phyloP scores from a whole-genome alignment of 2,329 filamentous ascomycete species.

The Paracamarosporium sp. region DNA sequence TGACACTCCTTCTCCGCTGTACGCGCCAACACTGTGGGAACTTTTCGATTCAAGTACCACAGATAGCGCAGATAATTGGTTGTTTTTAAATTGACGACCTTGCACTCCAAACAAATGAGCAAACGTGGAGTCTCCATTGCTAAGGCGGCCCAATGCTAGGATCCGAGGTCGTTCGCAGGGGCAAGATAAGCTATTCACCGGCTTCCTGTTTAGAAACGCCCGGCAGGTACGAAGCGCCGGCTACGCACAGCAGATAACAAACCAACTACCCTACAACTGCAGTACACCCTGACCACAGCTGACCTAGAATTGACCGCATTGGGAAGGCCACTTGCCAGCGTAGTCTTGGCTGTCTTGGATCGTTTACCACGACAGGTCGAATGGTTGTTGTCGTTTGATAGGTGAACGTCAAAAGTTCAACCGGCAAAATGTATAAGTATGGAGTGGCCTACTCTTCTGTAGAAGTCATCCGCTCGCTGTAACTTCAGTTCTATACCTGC shows the following conservation, averaged over 20 bases:
- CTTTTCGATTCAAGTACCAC: neutral
- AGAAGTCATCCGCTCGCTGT: conserved; percentile 26
- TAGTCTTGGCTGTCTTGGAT: conserved; percentile 22
- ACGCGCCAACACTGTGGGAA: neutral
- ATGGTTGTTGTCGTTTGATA: conserved; percentile 16
- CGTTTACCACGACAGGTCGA: conserved; percentile 11
- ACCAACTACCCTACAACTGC: neutral
- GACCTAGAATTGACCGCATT: conserved; percentile 7
- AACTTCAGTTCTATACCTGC: conserved; percentile 16
- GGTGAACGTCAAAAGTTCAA: neutral
- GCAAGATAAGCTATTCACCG: neutral
- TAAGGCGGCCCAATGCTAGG: neutral
- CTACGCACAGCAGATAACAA: conserved; percentile 4
- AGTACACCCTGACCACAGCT: conserved; percentile 1
- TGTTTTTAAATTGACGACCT: neutral
- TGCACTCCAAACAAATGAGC: neutral
- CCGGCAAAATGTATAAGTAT: conserved; percentile 24
- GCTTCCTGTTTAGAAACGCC: conserved; percentile 9
- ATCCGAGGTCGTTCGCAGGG: conserved; percentile 5
- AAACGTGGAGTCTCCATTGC: neutral
- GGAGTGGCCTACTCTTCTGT: conserved; percentile 2
- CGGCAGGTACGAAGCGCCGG: conserved; percentile 6
- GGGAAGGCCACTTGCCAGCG: conserved; percentile 25
- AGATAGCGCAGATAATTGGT: neutral
- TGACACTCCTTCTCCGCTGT: conserved; percentile 1